Base-by-base conservation (phyloP, 2,329 filamentous ascomycete genomes). In the Penicillium italicum region DNA sequence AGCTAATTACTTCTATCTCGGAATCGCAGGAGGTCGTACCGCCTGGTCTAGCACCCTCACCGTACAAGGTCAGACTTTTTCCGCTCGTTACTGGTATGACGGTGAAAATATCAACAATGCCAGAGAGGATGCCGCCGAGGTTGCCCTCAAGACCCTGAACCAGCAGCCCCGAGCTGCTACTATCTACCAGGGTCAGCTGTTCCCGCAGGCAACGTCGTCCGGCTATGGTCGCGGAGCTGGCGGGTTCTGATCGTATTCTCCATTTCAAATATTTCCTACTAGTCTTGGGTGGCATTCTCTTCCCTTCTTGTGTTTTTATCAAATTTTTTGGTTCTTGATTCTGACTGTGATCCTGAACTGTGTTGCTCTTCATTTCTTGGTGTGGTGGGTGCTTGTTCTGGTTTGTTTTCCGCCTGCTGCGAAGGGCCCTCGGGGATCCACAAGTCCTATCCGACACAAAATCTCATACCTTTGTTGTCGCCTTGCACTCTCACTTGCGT, bases 41-140 rank as follows among this genome's bases (percentile, higher is more conserved):
- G 91, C 91, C 55, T 96, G 91, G 91, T 93, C 90, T 55, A 89
- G 87, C 77, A 82, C 82, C 56, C 90, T 96, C 56, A 85, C 80
- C n/a, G 82, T 96, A 55, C 79, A 83, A 64, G 86, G 86, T 51
- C 76, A 81, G 48, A 80, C 77, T 44, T 81, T 90, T 66, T 71
- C 81, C n/a, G 91, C 91, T 44, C 84, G 90, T 60, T 96, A 85
- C 76, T 96, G 90, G 90, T 96, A 96, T 75, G 91, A 95, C 73
- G 91, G 91, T 58, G 85, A 90, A 71, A 91, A 90, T 69, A 81
- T 93, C 73, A 85, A 92, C 79, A 95, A 95, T 69, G 91, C 91
- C 56, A 87, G 85, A 75, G 91, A 96, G 74, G 91, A 96, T 71
- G 91, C 90, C n/a, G 91, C 91, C 62, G 90, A 96, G 75, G 82